These are phyloP conservation scores for Pleurotus salmoneostramineus DNA, from an alignment of 768 basidiomycete species.

Conservation along the genomic window DNA sequence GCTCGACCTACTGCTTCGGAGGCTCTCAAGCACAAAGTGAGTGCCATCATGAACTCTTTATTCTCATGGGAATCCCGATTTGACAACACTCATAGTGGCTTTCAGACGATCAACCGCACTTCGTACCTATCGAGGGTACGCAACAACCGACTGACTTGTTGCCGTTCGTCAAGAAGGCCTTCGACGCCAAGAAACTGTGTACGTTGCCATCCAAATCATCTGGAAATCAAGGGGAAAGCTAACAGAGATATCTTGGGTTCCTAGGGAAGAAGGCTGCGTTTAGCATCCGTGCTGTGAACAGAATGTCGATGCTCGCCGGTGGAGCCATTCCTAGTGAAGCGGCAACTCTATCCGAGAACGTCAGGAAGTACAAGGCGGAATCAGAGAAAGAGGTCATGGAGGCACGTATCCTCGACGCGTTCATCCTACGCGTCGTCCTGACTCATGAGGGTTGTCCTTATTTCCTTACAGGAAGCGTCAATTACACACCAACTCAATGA, in stretches of 20 bases:
- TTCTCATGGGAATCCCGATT: too few species aligned
- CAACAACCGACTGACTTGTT: slow-evolving; percentile 75
- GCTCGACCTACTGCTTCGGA: slow-evolving; percentile 77
- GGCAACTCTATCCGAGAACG: slow-evolving; percentile 49
- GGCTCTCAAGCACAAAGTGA: slow-evolving; percentile 64
- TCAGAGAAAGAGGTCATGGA: slow-evolving; percentile 56
- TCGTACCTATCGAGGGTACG: slow-evolving; percentile 54
- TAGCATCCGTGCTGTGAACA: slow-evolving; percentile 81
- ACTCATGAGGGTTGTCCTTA: background rate
- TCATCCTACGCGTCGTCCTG: background rate
- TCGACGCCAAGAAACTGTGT: slow-evolving; percentile 88
- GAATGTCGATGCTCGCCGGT: slow-evolving; percentile 62
- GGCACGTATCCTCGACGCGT: slow-evolving; percentile 10
- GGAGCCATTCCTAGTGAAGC: slow-evolving; percentile 36
- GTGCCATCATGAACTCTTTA: slow-evolving; percentile 1
- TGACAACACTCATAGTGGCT: slow-evolving; percentile 80
- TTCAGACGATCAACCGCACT: slow-evolving; percentile 63
- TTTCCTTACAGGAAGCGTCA: slow-evolving; percentile 30
- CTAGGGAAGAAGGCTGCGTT: slow-evolving; percentile 86
- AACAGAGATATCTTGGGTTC: slow-evolving; percentile 6
- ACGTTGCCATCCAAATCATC: slow-evolving; percentile 27
- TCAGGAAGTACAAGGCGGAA: slow-evolving; percentile 75
- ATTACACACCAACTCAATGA: slow-evolving; percentile 48
- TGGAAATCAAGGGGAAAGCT: slow-evolving; percentile 1
- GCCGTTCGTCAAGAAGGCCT: slow-evolving; percentile 85